A percentile compares a stretch with the other conserved stretches of the same genome.
Evolutionary conservation across 106 monocot genomes (phyloP).

Genomic region (Dendrobium catenatum): DNA sequence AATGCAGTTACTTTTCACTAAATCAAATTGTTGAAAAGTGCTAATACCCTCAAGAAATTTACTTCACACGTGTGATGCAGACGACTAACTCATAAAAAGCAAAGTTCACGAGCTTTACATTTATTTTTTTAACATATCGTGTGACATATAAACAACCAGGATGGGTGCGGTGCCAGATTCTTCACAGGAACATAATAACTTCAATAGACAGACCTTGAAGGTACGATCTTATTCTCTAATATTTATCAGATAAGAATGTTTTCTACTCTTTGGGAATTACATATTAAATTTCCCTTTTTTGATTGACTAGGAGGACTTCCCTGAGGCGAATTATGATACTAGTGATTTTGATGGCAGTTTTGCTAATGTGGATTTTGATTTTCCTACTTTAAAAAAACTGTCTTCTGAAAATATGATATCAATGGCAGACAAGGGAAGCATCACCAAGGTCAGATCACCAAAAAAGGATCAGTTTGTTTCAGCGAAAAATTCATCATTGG

Average conservation of each 20-base stretch:
- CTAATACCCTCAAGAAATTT: not conserved
- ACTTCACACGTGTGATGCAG: not conserved
- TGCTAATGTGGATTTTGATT: slow-evolving; percentile 9
- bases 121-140: not conserved
- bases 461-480: slow-evolving; percentile 8
- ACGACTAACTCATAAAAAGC: not conserved
- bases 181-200: slow-evolving; percentile 6
- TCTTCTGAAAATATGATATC: not conserved
- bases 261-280: not conserved
- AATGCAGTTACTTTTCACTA: not conserved
- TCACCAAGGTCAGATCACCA: not conserved
- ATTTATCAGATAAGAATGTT: not conserved
- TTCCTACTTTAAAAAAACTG: not conserved
- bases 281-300: not conserved
- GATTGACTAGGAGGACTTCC: slow-evolving; percentile 11
- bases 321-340: slow-evolving; percentile 19
- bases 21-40: not conserved
- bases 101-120: not conserved
- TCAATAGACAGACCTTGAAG: slow-evolving; percentile 10
- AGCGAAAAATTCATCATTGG: slow-evolving; percentile 3
- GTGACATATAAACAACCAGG: slow-evolving; percentile 18
- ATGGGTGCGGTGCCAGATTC: slow-evolving; percentile 8
- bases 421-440: slow-evolving; percentile 7
- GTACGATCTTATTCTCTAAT: slow-evolving; percentile 11
- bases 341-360: slow-evolving; percentile 8